These are phyloP conservation scores for Neospora caninum DNA, from an alignment of 169 alveolate genomes.

Conservation along the genomic window DNA sequence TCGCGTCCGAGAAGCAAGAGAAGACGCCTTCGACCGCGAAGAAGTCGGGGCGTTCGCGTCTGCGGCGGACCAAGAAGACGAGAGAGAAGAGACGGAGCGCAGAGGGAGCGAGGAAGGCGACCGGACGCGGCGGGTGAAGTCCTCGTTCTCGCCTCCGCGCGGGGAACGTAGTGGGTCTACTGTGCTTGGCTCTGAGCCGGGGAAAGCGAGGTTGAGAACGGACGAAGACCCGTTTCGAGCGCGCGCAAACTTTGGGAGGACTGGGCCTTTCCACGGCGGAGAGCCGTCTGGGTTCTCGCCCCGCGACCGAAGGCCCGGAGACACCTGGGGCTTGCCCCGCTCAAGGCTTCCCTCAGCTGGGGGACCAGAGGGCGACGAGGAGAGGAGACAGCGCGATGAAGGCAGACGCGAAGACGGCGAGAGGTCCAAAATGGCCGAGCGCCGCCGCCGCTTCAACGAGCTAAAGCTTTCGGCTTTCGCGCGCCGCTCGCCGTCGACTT, in stretches of 20 bases:
- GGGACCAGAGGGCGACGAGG: neutral
- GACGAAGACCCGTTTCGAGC: no score
- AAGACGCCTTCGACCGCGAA: no score
- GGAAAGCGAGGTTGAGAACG: neutral
- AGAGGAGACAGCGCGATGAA: neutral
- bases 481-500: neutral
- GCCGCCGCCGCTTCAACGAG: constrained; percentile 37
- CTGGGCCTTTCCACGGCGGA: no score
- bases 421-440: constrained; percentile 36
- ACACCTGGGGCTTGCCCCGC: no score
- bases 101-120: neutral
- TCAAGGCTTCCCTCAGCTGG: neutral
- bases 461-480: neutral
- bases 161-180: neutral
- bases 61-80: no score
- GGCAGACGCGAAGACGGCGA: neutral
- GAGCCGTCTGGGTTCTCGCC: no score
- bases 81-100: neutral
- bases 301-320: no score
- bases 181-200: no score
- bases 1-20: no score
- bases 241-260: no score
- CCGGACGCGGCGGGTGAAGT: no score
- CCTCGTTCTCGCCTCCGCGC: neutral
- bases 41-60: no score